Conservation (phyloP, 192 early-diverging fungal genomes). For the Funneliformis mosseae region DNA sequence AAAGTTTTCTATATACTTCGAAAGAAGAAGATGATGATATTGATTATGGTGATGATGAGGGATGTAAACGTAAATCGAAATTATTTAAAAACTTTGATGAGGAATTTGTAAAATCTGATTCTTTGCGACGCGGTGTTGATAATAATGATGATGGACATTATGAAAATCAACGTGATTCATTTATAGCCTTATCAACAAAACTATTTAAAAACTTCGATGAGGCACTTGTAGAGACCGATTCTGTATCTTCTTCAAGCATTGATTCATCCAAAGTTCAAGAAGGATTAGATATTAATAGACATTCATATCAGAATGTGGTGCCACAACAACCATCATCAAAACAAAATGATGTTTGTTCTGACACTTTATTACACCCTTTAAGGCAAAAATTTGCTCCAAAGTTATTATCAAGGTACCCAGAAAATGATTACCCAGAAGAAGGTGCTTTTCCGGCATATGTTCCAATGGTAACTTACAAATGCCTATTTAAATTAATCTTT, state of each 20-base stretch:
- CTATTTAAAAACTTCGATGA: not conserved
- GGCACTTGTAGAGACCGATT: not conserved
- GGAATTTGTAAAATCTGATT: too few relatives aligned
- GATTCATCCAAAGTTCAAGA: not conserved
- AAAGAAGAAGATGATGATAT: too few relatives aligned
- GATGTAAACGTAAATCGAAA: too few relatives aligned
- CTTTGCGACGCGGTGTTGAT: not conserved
- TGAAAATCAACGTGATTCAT: too few relatives aligned
- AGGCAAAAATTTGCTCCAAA: slow-evolving; percentile 7
- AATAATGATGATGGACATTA: not conserved
- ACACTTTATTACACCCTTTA: not conserved
- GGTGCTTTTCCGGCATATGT: slow-evolving; percentile 18
- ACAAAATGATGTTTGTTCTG: not conserved
- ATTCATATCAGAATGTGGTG: slow-evolving; percentile 23
- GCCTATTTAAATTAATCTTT: not conserved
- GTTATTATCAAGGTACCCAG: slow-evolving; percentile 1
- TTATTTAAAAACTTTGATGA: too few relatives aligned
- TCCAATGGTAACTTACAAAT: slow-evolving; percentile 12
- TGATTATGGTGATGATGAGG: too few relatives aligned
- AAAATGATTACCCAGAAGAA: slow-evolving; percentile 20
- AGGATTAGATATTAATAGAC: not conserved
- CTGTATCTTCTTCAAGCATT: not conserved
- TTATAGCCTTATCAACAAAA: not conserved
- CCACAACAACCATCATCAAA: slow-evolving; percentile 8
- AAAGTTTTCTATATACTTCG: not conserved